Conservation (phyloP, 176 grass and related monocot genomes). For the Carex myosuroides region DNA sequence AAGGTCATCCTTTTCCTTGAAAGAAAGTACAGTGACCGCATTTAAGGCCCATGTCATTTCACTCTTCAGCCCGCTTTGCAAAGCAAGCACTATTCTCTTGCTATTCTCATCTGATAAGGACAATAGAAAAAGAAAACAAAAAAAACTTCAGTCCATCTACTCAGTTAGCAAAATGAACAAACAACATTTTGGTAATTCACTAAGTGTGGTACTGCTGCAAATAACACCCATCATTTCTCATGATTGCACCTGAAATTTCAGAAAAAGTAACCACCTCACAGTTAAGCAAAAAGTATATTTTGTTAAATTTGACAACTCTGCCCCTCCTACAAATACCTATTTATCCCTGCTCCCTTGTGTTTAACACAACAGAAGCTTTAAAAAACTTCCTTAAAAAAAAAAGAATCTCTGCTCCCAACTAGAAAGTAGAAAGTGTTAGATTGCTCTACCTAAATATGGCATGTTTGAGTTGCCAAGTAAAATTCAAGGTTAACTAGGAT, state of each 20-base stretch:
- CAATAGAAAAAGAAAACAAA: neutral
- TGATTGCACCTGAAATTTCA: neutral
- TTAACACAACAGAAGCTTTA: neutral
- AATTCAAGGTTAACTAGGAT: neutral
- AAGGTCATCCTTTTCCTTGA: slow-evolving; percentile 95
- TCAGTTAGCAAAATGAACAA: neutral
- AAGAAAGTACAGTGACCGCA: slow-evolving; percentile 79
- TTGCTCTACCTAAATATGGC: neutral
- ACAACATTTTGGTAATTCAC: neutral
- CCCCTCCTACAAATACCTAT: neutral
- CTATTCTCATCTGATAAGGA: slow-evolving; percentile 84
- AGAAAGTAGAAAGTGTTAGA: neutral
- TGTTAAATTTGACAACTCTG: neutral
- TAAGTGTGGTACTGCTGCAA: slow-evolving; percentile 12
- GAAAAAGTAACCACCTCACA: neutral
- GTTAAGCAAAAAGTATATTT: neutral
- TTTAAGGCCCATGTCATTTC: slow-evolving; percentile 97
- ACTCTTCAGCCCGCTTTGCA: slow-evolving; percentile 95
- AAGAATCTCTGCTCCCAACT: neutral
- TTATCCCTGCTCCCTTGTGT: neutral
- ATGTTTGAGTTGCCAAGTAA: neutral
- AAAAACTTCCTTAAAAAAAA: neutral
- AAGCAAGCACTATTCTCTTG: slow-evolving; percentile 95
- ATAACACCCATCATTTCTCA: neutral
- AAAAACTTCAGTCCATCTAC: neutral